Evolutionary conservation across 2,329 filamentous ascomycete genomes (phyloP).

Genomic region (Cladosporium phlei): DNA sequence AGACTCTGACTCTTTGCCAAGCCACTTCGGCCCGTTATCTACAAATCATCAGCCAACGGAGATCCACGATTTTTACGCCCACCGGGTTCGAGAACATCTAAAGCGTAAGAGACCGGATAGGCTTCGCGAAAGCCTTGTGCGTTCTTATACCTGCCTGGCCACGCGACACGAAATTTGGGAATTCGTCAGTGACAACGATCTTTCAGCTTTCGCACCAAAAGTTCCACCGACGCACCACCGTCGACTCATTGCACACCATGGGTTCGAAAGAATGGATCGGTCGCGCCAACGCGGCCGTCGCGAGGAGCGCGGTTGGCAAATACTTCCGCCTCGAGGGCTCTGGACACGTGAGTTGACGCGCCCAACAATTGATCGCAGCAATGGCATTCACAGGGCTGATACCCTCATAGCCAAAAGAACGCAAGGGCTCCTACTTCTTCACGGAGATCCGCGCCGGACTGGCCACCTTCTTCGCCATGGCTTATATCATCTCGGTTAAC

Average conservation of each 20-base stretch:
- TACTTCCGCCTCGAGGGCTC: conserved; percentile 79
- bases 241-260: not conserved
- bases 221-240: not conserved
- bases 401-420: conserved; percentile 55
- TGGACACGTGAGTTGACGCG: conserved; percentile 58
- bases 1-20: too few species aligned
- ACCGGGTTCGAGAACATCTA: conserved; percentile 5
- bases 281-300: conserved; percentile 46
- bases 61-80: conserved; percentile 5
- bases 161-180: conserved; percentile 2
- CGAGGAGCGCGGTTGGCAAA: conserved; percentile 60
- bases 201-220: not conserved
- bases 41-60: conserved; percentile 5
- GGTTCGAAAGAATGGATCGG: conserved; percentile 21
- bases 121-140: conserved; percentile 12
- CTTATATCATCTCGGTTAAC: conserved; percentile 71
- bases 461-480: conserved; percentile 66
- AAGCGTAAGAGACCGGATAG: conserved; percentile 1
- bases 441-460: conserved; percentile 80
- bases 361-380: not conserved
- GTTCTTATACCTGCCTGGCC: conserved; percentile 12
- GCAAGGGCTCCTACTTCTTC: conserved; percentile 71
- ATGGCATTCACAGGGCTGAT: conserved; percentile 10
- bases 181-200: conserved; percentile 6
- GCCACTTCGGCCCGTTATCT: not conserved